Base-by-base conservation (phyloP, 2,329 filamentous ascomycete species). In the Cladophialophora psammophila region DNA sequence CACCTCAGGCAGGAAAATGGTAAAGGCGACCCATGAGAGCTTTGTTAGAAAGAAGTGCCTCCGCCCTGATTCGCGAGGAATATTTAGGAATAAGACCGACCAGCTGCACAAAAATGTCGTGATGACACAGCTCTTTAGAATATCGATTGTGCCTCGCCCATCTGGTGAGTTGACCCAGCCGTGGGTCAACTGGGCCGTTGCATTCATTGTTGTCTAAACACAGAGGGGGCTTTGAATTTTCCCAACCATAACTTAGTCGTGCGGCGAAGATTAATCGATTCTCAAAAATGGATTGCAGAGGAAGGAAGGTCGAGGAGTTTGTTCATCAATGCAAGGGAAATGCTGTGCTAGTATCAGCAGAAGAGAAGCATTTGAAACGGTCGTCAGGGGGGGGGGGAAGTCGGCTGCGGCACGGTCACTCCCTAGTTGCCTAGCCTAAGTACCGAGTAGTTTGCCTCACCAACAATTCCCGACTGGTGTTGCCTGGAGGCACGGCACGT, bases 71-170 rank as follows among this genome's bases (percentile, higher is more conserved):
- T 18, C 35, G 12, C 12, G n/a, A 45, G 20, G 31, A 12, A 45
- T 12, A 38, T 60, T 60, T 18, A 60, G 31, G 32, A 31, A 15
- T 5, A 60, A 31, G 12, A 31, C 15, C 10, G 57, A 48, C 57
- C 57, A 60, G 42, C 57, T 60, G 57, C 57, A 60, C 15, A 60
- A 38, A 36, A 60, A 13, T 8, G 48, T n/a, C 1, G 57, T 60
- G 36, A 48, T 38, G 18, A 60, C 42, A 34, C 57, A 60, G 12
- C 15, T 48, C 42, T 42, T 20, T 35, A 60, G 31, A 20, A 60
- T 60, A 20, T 60, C 57, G 15, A 15, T 26, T 12, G 57, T 48
- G 13, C 57, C 57, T 18, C 57, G 38, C 13, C 57, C 57, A 18
- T 48, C 42, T 9, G 36, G 38, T 15, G 42, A 38, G 57, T 35